Evolutionary conservation across 495 filamentous ascomycete genomes (phyloP).

Genomic region (Penicillium egyptiacum): DNA sequence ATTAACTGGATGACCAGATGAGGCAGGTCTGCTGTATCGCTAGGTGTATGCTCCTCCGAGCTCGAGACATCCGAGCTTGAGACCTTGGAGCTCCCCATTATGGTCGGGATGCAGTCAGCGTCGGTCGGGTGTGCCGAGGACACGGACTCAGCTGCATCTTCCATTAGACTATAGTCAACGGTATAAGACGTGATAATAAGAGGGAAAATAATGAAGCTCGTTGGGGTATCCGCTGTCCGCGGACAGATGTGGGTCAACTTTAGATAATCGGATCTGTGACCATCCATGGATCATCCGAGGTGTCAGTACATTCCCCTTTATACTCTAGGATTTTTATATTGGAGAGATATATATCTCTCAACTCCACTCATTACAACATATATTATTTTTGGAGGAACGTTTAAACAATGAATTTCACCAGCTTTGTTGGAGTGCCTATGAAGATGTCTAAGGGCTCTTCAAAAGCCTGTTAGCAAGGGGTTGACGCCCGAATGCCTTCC

Average conservation of each 20-base stretch:
- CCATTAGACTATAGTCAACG: constrained; percentile 27
- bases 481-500: no score
- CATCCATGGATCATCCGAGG: neutral
- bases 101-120: constrained; percentile 9
- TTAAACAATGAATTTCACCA: no score
- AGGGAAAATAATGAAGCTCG: constrained; percentile 6
- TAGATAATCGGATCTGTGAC: constrained; percentile 22
- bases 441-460: no score
- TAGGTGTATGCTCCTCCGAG: constrained; percentile 41
- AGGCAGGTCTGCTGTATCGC: constrained; percentile 43
- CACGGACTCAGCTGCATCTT: constrained; percentile 21
- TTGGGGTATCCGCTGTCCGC: constrained; percentile 23
- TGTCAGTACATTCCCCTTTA: neutral
- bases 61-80: constrained; percentile 17
- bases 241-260: constrained; percentile 24
- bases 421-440: no score
- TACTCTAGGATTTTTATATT: no score
- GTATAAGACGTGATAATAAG: neutral
- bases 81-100: constrained; percentile 12
- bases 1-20: constrained; percentile 63
- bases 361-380: no score
- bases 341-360: no score
- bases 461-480: no score
- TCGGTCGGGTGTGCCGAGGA: constrained; percentile 9
- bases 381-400: no score